Conservation (phyloP, 1,284 basidiomycete species). For the Calocybe gambosa region DNA sequence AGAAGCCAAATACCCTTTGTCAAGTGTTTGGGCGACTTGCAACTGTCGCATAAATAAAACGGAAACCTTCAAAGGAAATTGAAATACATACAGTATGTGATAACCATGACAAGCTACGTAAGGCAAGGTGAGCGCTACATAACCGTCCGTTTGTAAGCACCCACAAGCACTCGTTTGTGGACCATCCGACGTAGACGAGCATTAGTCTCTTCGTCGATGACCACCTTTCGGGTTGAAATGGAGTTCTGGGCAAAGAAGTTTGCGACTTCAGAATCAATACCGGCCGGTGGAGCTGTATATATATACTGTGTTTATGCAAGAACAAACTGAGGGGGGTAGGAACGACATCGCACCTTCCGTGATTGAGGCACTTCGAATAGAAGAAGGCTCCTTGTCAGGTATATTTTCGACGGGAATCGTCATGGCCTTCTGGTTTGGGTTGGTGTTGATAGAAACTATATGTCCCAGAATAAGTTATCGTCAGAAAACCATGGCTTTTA, state of each 20-base stretch:
- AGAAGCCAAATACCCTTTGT: conserved; percentile 35
- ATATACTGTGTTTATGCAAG: conserved; percentile 1
- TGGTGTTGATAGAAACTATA: conserved; percentile 13
- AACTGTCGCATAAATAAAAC: conserved; percentile 5
- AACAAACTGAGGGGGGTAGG: neutral
- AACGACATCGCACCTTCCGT: neutral
- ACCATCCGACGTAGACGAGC: conserved; percentile 40
- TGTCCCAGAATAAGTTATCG: conserved; percentile 5
- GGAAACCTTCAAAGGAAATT: neutral
- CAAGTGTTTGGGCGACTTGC: conserved; percentile 41
- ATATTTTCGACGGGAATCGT: conserved; percentile 21
- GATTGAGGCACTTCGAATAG: conserved; percentile 18
- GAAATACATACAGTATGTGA: conserved; percentile 38
- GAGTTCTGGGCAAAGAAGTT: conserved; percentile 36
- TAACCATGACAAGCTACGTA: conserved; percentile 40
- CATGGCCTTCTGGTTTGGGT: conserved; percentile 17
- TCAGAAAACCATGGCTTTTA: conserved; percentile 13
- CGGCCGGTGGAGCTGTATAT: conserved; percentile 19
- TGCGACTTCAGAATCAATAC: conserved; percentile 44
- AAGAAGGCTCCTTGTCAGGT: conserved; percentile 25
- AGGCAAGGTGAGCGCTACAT: neutral
- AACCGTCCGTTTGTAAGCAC: conserved; percentile 9
- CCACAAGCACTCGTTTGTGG: conserved; percentile 43
- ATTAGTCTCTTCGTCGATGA: conserved; percentile 42
- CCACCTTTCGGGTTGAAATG: conserved; percentile 19